Percentiles rank a stretch among this genome's conserved stretches.
These are phyloP conservation scores for Calonectria crousiana DNA, from an alignment of 2,329 filamentous ascomycete genomes.

Conservation along the genomic window DNA sequence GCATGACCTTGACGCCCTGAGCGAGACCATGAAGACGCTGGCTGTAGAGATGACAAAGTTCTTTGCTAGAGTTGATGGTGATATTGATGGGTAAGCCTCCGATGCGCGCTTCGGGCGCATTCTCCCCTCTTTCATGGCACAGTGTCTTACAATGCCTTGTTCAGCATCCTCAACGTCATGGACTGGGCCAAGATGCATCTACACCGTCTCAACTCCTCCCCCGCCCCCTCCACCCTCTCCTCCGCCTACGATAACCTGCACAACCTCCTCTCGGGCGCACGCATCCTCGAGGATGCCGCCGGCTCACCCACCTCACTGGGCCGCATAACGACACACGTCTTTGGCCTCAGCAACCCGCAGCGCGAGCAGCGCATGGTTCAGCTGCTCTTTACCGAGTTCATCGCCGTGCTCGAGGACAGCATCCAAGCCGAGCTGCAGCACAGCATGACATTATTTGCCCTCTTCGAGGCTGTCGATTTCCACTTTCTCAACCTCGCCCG, in stretches of 20 bases:
- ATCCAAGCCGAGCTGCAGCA: slow-evolving; percentile 88
- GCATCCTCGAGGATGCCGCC: slow-evolving; percentile 67
- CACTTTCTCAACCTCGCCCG: slow-evolving; percentile 92
- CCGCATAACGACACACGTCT: slow-evolving; percentile 75
- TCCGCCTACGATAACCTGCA: slow-evolving; percentile 87
- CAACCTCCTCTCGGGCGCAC: slow-evolving; percentile 76
- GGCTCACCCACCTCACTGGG: slow-evolving; percentile 77
- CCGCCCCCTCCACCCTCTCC: slow-evolving; percentile 69
- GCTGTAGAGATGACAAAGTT: slow-evolving; percentile 90
- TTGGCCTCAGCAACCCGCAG: slow-evolving; percentile 85
- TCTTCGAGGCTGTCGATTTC: slow-evolving; percentile 93
- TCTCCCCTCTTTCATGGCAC: neutral
- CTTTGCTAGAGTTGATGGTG: slow-evolving; percentile 92
- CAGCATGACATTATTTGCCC: slow-evolving; percentile 82
- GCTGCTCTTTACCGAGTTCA: slow-evolving; percentile 86
- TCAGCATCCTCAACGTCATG: slow-evolving; percentile 90
- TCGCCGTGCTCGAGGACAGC: slow-evolving; percentile 88
- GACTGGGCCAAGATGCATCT: slow-evolving; percentile 94
- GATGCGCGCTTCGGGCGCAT: neutral
- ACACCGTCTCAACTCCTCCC: slow-evolving; percentile 72
- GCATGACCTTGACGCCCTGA: slow-evolving; percentile 84
- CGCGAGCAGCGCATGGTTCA: slow-evolving; percentile 84
- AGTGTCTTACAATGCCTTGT: slow-evolving; percentile 26
- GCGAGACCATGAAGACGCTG: slow-evolving; percentile 85
- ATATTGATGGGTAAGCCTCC: slow-evolving; percentile 79